Conservation (phyloP, 1,284 basidiomycete genomes). For the Ceratobasidium sp. region DNA sequence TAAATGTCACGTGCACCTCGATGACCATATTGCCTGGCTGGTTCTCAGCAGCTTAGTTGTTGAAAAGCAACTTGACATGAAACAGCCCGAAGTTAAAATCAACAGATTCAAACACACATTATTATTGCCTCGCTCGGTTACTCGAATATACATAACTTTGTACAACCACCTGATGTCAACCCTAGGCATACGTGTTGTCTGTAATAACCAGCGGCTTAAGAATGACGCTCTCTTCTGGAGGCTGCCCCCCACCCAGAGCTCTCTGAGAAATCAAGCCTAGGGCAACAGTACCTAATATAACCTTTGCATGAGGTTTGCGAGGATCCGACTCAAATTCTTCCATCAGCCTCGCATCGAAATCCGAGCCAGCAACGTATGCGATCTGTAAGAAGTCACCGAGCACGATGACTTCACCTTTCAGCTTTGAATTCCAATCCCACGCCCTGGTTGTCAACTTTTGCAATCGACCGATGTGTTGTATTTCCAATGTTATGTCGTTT, state of each 20-base stretch:
- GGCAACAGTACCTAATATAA: not conserved
- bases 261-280: not conserved
- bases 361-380: not conserved
- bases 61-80: not conserved
- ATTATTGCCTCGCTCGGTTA: not conserved
- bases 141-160: not conserved
- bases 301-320: not conserved
- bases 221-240: not conserved
- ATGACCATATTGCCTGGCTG: too few species aligned
- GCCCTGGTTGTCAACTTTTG: not conserved
- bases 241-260: constrained; percentile 3
- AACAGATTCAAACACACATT: not conserved
- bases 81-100: not conserved
- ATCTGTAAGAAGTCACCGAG: constrained; percentile 4
- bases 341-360: not conserved
- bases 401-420: constrained; percentile 19
- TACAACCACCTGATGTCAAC: not conserved
- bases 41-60: too few species aligned
- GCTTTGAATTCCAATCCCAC: constrained; percentile 24
- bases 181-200: not conserved
- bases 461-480: not conserved
- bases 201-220: constrained; percentile 7
- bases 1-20: too few species aligned
- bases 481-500: not conserved
- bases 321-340: not conserved